Conservation (phyloP, 2,329 filamentous ascomycete genomes). For the Aureobasidium sp. region DNA sequence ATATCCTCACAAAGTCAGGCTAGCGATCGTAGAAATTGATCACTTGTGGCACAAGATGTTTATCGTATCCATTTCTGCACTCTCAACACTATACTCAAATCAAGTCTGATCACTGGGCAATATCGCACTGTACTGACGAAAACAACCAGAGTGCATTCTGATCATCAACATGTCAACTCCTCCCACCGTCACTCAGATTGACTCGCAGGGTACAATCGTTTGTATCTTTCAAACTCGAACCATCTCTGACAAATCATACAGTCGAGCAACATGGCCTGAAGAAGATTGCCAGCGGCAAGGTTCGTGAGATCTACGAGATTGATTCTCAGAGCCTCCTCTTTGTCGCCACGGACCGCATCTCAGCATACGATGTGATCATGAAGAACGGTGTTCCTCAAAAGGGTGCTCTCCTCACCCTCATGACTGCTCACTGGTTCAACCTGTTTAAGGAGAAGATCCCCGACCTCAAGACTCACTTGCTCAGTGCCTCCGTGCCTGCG, state of each 20-base stretch:
- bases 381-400: conserved; percentile 66
- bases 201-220: neutral
- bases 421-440: conserved; percentile 63
- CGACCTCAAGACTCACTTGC: conserved; percentile 55
- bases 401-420: conserved; percentile 58
- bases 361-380: conserved; percentile 90
- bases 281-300: conserved; percentile 60
- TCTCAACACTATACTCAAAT: neutral
- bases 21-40: neutral
- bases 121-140: neutral
- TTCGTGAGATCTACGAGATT: conserved; percentile 72
- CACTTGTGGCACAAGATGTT: neutral
- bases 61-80: neutral
- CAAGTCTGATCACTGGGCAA: neutral
- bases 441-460: conserved; percentile 52
- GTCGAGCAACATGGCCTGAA: conserved; percentile 29
- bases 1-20: neutral
- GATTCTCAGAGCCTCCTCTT: conserved; percentile 68
- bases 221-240: neutral
- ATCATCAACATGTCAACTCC: neutral
- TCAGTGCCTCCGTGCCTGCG: conserved; percentile 53
- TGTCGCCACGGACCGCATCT: conserved; percentile 82
- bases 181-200: conserved; percentile 14
- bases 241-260: conserved; percentile 19
- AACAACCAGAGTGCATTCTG: neutral